A percentile compares a stretch with the other conserved stretches of the same genome.
These are phyloP conservation scores for Hyphopichia burtonii DNA, from an alignment of 1,139 yeast genomes.

Conservation along the genomic window DNA sequence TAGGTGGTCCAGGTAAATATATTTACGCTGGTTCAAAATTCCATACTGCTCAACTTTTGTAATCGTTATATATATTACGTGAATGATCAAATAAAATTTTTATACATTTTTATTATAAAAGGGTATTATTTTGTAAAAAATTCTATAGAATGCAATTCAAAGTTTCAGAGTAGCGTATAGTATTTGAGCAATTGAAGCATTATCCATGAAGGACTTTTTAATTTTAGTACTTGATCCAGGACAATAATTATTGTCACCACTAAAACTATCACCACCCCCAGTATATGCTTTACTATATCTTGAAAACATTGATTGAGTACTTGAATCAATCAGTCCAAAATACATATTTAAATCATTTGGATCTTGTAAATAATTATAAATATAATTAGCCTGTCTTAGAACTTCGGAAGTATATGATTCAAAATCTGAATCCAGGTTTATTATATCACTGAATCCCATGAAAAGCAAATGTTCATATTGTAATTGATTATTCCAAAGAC, in stretches of 20 bases:
- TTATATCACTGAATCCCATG: constrained; percentile 24
- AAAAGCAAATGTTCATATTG: constrained; percentile 24
- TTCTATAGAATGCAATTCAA: background rate
- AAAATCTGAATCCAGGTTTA: constrained; percentile 8
- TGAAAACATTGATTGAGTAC: background rate
- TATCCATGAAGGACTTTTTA: constrained; percentile 17
- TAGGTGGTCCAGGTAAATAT: constrained; percentile 75
- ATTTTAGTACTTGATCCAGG: background rate
- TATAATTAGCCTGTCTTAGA: constrained; percentile 19
- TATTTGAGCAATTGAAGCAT: constrained; percentile 27
- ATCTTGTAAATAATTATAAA: constrained; percentile 23
- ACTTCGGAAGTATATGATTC: constrained; percentile 17
- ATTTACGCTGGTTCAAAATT: constrained; percentile 82
- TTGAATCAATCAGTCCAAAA: constrained; percentile 11
- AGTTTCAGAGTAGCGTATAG: constrained; percentile 10
- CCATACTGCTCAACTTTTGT: constrained; percentile 38
- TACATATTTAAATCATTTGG: constrained; percentile 15
- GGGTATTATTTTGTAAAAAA: too few relatives aligned
- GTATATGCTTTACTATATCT: background rate
- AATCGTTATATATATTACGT: background rate
- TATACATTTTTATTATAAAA: background rate
- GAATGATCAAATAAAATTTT: background rate
- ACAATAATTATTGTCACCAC: constrained; percentile 12
- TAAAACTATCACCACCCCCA: constrained; percentile 2
- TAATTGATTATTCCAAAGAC: constrained; percentile 25